Evolutionary conservation across 1,284 basidiomycete species (phyloP), one percentile per base, ranked within the genome.

Genomic region (Ceratobasidium sp.): DNA sequence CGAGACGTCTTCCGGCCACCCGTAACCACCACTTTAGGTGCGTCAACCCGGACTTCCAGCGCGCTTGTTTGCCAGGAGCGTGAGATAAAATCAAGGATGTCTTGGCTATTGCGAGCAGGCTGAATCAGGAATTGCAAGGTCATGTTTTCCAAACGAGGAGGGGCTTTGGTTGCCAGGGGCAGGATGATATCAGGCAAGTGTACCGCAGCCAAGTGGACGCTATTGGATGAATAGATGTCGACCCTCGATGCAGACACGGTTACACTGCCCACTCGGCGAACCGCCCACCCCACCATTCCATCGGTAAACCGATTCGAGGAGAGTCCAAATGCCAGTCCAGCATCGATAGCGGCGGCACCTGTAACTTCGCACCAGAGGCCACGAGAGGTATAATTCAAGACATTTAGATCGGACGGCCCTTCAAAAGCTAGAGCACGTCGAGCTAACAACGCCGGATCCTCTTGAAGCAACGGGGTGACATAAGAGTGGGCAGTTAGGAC

Each of bases 351-450:
- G 6, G 56, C 69, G 11, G 22, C 43, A 19, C 69, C 69, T 13
- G n/a, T 22, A 6, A 71, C 40, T 61, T 71, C 69, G 40, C 69
- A 71, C 69, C 69, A 71, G 32, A 71, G 22, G n/a, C 69, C 69
- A 13, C 34, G 40, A 19, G 69, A 44, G 19, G 69, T 71, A 29
- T 61, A 71, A 34, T 71, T 71, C 37, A 71, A 25, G 46, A 71
- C 56, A 13, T 71, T 61, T 56, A 71, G 17, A 5, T 15, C 25
- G 11, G 69, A 71, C 4, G 69, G 69, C 11, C 69, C 69, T 29
- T 71, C 17, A 25, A 62, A 59, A 11, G 51, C 57, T 11, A 71
- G 13, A 37, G 69, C 43, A 11, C 69, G 69, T 25, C 61, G 56
- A 15, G 69, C 69, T 13, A 71, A 44, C 46, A 71, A 9, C 25